These are phyloP conservation scores for Ceratocystis alfenasii DNA, from an alignment of 2,329 filamentous ascomycete genomes.

Conservation along the genomic window DNA sequence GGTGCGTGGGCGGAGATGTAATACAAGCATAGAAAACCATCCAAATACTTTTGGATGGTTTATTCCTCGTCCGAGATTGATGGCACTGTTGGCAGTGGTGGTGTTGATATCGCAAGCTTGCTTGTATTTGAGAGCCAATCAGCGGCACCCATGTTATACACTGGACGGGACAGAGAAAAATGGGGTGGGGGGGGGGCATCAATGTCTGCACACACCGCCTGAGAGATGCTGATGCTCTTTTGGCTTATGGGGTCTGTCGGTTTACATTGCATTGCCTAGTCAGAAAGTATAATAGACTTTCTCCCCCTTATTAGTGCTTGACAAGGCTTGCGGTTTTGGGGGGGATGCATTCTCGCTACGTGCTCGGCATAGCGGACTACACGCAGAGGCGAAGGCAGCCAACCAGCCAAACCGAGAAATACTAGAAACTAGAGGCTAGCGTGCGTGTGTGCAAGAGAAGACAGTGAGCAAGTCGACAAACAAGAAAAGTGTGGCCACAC, in stretches of 20 bases:
- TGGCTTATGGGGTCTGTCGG: background rate
- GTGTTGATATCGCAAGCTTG: background rate
- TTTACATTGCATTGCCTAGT: background rate
- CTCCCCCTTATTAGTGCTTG: background rate
- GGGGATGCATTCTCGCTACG: background rate
- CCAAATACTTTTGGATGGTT: background rate
- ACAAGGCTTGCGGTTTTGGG: background rate
- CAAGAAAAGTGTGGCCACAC: conserved; percentile 1
- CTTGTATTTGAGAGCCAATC: background rate
- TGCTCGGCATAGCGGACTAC: background rate
- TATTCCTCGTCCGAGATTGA: background rate
- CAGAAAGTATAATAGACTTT: too few species aligned
- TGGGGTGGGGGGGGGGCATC: background rate
- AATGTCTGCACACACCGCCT: background rate
- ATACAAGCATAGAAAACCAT: background rate
- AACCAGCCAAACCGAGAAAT: background rate
- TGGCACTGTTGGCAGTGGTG: background rate
- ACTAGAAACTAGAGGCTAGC: background rate
- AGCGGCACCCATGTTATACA: background rate
- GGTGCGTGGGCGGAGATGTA: background rate
- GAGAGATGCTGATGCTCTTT: background rate
- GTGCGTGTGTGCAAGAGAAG: background rate
- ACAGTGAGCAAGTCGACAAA: background rate
- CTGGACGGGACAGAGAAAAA: background rate
- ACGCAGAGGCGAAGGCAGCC: background rate